Evolutionary conservation across 2,329 filamentous ascomycete genomes (phyloP).

Genomic region (Tympanopsis confertula): DNA sequence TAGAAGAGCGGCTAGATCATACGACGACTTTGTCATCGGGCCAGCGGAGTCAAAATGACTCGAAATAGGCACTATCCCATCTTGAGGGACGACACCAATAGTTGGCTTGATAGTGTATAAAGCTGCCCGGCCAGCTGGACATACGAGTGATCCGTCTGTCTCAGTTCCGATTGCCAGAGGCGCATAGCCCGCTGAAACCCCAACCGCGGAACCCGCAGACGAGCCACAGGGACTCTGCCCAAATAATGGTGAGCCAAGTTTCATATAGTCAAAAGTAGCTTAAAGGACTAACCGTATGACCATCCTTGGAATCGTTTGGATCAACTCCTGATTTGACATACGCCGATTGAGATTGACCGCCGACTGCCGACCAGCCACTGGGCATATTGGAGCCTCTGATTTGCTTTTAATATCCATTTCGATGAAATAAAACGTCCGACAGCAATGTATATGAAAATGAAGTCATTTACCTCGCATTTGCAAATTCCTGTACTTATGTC

Average conservation of each 20-base stretch:
- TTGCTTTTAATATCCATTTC: neutral
- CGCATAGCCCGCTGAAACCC: constrained; percentile 14
- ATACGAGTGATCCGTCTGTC: constrained; percentile 16
- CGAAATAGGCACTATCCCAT: constrained; percentile 3
- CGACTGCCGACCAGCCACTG: constrained; percentile 11
- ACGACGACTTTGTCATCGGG: too few species aligned
- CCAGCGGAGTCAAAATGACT: constrained; percentile 2
- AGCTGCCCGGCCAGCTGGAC: constrained; percentile 8
- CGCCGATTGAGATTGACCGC: constrained; percentile 14
- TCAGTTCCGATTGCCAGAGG: constrained; percentile 19
- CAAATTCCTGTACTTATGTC: constrained; percentile 1
- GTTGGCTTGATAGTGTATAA: constrained; percentile 15
- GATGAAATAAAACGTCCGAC: neutral
- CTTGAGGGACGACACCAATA: constrained; percentile 2
- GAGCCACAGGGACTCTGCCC: constrained; percentile 16
- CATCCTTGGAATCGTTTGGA: constrained; percentile 7
- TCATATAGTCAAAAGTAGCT: neutral
- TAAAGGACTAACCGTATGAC: constrained; percentile 7
- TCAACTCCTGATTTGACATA: constrained; percentile 10
- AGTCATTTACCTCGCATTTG: constrained; percentile 3
- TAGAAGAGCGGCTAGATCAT: neutral
- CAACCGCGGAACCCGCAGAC: constrained; percentile 19
- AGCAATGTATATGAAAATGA: neutral
- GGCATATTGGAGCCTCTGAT: constrained; percentile 5
- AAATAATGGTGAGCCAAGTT: neutral